Conservation (phyloP, 1,139 yeast genomes). For the Kurtzmaniella natalensis region DNA sequence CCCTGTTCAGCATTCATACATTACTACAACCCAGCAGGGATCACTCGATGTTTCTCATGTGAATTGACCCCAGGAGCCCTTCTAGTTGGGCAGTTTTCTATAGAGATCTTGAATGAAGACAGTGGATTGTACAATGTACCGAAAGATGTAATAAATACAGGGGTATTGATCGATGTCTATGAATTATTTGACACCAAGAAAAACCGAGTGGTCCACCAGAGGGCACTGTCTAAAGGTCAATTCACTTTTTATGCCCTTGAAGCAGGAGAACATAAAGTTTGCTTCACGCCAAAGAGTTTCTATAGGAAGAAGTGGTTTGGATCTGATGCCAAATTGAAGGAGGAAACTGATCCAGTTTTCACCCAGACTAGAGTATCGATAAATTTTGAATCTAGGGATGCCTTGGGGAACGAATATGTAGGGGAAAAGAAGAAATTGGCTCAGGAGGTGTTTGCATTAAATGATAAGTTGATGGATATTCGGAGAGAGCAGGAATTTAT, state of each 20-base stretch:
- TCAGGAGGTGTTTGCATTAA: conserved; percentile 48
- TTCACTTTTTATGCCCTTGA: conserved; percentile 68
- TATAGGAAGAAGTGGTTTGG: conserved; percentile 16
- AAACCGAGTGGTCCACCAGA: conserved; percentile 66
- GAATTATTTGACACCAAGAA: conserved; percentile 59
- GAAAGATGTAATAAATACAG: conserved; percentile 25
- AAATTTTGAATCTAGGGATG: conserved; percentile 52
- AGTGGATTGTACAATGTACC: conserved; percentile 43
- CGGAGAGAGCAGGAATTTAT: conserved; percentile 63
- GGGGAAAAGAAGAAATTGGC: conserved; percentile 47
- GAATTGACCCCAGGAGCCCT: conserved; percentile 59
- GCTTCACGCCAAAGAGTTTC: conserved; percentile 61
- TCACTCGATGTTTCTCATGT: conserved; percentile 60
- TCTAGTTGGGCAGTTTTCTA: conserved; percentile 53
- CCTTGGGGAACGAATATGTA: conserved; percentile 49
- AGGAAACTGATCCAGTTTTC: conserved; percentile 44
- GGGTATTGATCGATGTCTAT: conserved; percentile 44
- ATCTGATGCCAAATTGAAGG: conserved; percentile 7
- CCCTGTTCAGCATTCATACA: conserved; percentile 17
- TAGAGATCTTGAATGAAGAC: conserved; percentile 50
- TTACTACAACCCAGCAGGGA: conserved; percentile 56
- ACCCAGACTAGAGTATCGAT: conserved; percentile 45
- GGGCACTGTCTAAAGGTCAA: conserved; percentile 54
- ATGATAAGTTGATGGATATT: conserved; percentile 51
- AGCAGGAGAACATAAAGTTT: conserved; percentile 69